These are phyloP conservation scores for Coemansia sp. DNA, from an alignment of 192 early-diverging fungal genomes.

Conservation along the genomic window DNA sequence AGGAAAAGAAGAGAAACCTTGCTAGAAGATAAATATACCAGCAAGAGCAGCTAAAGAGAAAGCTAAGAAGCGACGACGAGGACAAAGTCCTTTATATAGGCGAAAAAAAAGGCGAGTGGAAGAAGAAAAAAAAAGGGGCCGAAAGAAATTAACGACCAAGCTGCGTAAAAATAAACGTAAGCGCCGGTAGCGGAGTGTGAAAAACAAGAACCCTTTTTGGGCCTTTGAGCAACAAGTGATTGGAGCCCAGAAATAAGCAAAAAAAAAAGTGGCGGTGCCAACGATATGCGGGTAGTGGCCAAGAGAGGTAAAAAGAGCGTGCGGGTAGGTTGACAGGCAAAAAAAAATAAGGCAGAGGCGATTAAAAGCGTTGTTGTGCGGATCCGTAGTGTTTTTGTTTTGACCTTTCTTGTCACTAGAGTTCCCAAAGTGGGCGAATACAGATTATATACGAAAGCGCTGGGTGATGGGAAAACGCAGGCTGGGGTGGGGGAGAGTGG, in stretches of 20 bases:
- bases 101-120: neutral
- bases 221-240: slow-evolving; percentile 6
- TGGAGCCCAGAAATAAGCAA: neutral
- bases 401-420: slow-evolving; percentile 1
- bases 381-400: slow-evolving; percentile 11
- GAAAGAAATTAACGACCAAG: slow-evolving; percentile 2
- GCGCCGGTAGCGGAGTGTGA: slow-evolving; percentile 9
- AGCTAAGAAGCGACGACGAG: neutral
- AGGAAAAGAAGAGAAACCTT: neutral
- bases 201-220: neutral
- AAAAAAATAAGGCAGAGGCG: neutral
- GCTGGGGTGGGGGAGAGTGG: neutral
- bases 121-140: neutral
- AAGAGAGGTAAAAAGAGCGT: slow-evolving; percentile 2
- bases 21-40: neutral
- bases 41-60: neutral
- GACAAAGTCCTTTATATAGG: slow-evolving; percentile 9
- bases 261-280: neutral
- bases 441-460: slow-evolving; percentile 1
- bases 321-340: neutral
- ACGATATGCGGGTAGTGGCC: neutral
- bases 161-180: slow-evolving; percentile 20
- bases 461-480: neutral
- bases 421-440: neutral
- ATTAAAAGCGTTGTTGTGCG: slow-evolving; percentile 11